Percentiles rank a stretch among this genome's conserved stretches.
Evolutionary conservation across 305 asterid species (phyloP).

Genomic region (Solanum aculeatissimum): DNA sequence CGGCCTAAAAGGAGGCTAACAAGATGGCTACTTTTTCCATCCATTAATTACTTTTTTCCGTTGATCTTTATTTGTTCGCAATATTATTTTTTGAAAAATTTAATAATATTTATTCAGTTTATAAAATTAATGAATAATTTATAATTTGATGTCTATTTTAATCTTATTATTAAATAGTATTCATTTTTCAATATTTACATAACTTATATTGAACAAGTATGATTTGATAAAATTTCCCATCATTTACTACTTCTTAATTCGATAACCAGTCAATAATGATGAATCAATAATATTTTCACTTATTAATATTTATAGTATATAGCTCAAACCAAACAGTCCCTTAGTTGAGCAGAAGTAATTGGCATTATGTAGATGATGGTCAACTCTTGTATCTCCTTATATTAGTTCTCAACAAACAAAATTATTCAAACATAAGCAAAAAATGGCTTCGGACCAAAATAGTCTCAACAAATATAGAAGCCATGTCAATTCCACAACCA

Average conservation of each 20-base stretch:
- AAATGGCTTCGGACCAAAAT: neutral
- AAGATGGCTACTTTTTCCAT: neutral
- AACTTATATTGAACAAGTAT: too few species aligned
- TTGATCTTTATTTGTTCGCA: too few species aligned
- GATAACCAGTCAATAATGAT: too few species aligned
- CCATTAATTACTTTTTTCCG: neutral
- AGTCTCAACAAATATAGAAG: neutral
- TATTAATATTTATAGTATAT: too few species aligned
- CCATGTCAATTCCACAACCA: neutral
- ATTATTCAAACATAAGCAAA: neutral
- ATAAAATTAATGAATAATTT: too few species aligned
- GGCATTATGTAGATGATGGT: neutral
- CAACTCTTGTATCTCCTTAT: neutral
- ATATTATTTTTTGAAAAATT: too few species aligned
- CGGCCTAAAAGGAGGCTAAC: neutral
- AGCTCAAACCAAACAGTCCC: neutral
- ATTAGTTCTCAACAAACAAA: neutral
- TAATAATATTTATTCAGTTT: too few species aligned
- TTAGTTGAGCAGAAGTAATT: neutral
- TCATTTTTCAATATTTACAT: too few species aligned
- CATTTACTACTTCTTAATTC: rapidly evolving
- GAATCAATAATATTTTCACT: too few species aligned
- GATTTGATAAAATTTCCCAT: too few species aligned
- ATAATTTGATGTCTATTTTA: too few species aligned
- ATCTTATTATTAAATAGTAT: too few species aligned